Evolutionary conservation across 441 rosid genomes (phyloP).

Genomic region (Gossypium laxum): DNA sequence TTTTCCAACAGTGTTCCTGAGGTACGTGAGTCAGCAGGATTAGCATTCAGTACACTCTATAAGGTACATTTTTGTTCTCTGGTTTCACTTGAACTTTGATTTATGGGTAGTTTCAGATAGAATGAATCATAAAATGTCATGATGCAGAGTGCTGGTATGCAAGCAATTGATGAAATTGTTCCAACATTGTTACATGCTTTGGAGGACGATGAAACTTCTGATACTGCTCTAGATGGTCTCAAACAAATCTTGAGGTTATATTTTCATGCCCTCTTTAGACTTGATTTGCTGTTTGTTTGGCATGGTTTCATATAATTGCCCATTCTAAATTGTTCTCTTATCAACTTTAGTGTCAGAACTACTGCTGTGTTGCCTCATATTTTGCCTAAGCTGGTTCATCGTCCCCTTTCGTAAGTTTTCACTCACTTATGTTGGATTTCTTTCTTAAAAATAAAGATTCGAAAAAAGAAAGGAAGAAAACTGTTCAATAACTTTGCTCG

Average conservation of each 20-base stretch:
- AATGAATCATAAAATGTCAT: constrained; percentile 11
- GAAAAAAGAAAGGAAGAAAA: neutral
- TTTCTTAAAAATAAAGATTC: neutral
- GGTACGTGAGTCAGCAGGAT: constrained; percentile 98
- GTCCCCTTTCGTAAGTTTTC: constrained; percentile 82
- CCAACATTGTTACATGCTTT: constrained; percentile 90
- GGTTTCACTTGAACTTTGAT: constrained; percentile 9
- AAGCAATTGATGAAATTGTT: constrained; percentile 98
- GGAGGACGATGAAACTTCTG: constrained; percentile 86
- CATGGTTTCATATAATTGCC: constrained; percentile 11
- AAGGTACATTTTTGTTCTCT: constrained; percentile 46
- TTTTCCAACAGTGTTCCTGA: constrained; percentile 51
- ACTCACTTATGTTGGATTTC: constrained; percentile 11
- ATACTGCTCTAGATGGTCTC: constrained; percentile 94
- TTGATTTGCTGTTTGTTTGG: constrained; percentile 6
- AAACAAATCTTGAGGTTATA: constrained; percentile 88
- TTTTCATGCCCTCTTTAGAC: neutral
- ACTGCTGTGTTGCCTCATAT: constrained; percentile 97
- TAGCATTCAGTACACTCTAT: constrained; percentile 96
- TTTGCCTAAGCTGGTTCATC: constrained; percentile 88
- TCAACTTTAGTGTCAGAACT: constrained; percentile 73
- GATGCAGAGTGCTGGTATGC: constrained; percentile 94
- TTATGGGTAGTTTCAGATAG: neutral
- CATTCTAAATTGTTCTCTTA: constrained; percentile 17
- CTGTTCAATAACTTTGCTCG: constrained; percentile 7